Percentiles rank a stretch among this genome's conserved stretches.
Evolutionary conservation across 2,329 filamentous ascomycete species (phyloP).

Genomic region (Ophiostoma pallidulum): DNA sequence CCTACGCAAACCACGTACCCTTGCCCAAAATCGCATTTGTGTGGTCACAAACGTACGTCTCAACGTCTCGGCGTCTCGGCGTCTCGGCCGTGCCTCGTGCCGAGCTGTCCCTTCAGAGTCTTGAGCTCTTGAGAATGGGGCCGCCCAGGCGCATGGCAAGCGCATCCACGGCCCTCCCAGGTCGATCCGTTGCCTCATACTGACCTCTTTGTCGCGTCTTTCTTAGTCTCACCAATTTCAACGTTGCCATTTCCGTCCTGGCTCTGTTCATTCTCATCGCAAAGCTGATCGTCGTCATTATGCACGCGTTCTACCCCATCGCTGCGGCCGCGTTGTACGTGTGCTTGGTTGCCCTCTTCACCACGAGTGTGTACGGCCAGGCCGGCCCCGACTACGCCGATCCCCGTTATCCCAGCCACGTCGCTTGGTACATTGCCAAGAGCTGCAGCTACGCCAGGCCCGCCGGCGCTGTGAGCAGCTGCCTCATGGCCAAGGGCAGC

Average conservation of each 20-base stretch:
- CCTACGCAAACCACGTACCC: slow-evolving; percentile 60
- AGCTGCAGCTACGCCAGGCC: slow-evolving; percentile 53
- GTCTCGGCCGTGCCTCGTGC: too few relatives aligned
- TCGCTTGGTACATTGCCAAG: slow-evolving; percentile 67
- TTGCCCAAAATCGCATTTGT: slow-evolving; percentile 56
- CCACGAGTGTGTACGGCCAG: slow-evolving; percentile 59
- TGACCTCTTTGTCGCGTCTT: too few relatives aligned
- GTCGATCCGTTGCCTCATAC: too few relatives aligned
- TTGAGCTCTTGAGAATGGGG: too few relatives aligned
- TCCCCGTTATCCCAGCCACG: slow-evolving; percentile 47
- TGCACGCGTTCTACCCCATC: slow-evolving; percentile 62
- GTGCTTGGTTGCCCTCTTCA: slow-evolving; percentile 51
- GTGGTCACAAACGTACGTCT: slow-evolving; percentile 62
- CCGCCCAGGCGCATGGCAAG: too few relatives aligned
- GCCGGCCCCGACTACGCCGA: slow-evolving; percentile 66
- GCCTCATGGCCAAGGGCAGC: slow-evolving; percentile 56
- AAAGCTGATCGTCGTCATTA: slow-evolving; percentile 60
- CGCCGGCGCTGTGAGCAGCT: slow-evolving; percentile 46
- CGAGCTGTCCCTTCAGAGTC: too few relatives aligned
- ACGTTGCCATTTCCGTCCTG: slow-evolving; percentile 66
- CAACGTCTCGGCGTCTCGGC: too few relatives aligned
- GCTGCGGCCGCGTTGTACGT: slow-evolving; percentile 50
- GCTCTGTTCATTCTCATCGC: slow-evolving; percentile 66
- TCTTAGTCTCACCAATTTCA: slow-evolving; percentile 58
- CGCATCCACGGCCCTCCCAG: too few relatives aligned